Conservation (phyloP, 768 basidiomycete species). For the Psilocybe cubensis region DNA sequence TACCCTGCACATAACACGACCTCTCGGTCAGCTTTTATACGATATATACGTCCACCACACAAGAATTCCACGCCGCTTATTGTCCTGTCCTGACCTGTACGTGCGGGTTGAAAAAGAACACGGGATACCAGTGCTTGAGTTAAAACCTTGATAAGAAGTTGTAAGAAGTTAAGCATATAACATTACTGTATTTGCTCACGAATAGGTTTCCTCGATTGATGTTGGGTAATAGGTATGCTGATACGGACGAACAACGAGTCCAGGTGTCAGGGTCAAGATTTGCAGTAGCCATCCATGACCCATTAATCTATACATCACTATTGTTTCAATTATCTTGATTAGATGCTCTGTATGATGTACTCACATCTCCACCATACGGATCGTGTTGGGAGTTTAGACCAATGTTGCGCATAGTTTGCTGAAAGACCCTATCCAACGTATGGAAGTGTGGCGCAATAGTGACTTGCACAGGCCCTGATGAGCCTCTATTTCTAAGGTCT, state of each 20-base stretch:
- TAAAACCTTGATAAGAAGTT: conserved; percentile 10
- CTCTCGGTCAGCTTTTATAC: background rate
- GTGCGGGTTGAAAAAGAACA: conserved; percentile 1
- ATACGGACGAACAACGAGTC: conserved; percentile 35
- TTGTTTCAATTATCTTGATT: background rate
- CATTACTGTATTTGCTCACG: conserved; percentile 37
- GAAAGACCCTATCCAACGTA: conserved; percentile 27
- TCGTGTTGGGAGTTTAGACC: conserved; percentile 28
- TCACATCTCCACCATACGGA: conserved; percentile 33
- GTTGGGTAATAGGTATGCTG: conserved; percentile 39
- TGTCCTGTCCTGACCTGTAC: background rate
- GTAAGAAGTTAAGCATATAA: background rate
- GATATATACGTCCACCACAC: conserved; percentile 1
- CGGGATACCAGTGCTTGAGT: conserved; percentile 25
- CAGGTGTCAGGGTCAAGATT: conserved; percentile 67
- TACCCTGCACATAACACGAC: conserved; percentile 10
- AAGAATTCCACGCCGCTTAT: conserved; percentile 43
- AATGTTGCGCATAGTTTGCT: conserved; percentile 25
- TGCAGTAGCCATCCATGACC: conserved; percentile 44
- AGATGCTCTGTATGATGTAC: background rate
- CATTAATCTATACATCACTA: conserved; percentile 22
- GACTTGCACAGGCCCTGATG: conserved; percentile 30
- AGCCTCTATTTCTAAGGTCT: conserved; percentile 25
- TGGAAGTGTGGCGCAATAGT: conserved; percentile 30
- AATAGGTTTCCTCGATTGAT: conserved; percentile 56